Conservation (phyloP, 306 rosid genomes). For the Sicyos edulis region DNA sequence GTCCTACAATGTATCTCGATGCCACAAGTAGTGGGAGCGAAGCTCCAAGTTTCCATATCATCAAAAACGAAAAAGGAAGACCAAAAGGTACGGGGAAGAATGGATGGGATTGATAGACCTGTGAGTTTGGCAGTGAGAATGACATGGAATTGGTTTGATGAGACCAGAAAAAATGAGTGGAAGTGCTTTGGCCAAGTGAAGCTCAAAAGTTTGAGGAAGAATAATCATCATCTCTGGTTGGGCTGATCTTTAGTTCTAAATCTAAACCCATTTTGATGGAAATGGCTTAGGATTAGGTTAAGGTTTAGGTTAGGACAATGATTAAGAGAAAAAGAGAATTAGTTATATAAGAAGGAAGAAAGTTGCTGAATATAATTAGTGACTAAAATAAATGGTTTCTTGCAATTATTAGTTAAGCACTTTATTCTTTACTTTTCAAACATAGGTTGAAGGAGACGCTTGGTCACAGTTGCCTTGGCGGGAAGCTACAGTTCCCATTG, state of each 20-base stretch:
- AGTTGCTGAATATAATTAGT: neutral
- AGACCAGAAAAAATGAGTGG: constrained; percentile 41
- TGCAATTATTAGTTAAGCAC: constrained; percentile 16
- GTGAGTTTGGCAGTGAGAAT: constrained; percentile 63
- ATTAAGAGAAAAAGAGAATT: too few species aligned
- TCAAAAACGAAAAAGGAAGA: too few species aligned
- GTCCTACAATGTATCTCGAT: too few species aligned
- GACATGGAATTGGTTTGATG: constrained; percentile 46
- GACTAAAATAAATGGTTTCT: too few species aligned
- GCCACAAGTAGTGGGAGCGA: too few species aligned
- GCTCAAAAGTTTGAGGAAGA: constrained; percentile 29
- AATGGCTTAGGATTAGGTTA: too few species aligned
- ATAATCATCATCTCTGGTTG: constrained; percentile 33
- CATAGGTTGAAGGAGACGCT: neutral
- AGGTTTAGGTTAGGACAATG: too few species aligned
- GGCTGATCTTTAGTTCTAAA: constrained; percentile 60
- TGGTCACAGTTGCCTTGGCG: neutral
- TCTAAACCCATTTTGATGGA: constrained; percentile 51
- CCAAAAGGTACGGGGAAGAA: too few species aligned
- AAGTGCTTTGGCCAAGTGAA: constrained; percentile 34
- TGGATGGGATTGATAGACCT: constrained; percentile 31
- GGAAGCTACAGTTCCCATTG: neutral
- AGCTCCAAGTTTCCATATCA: too few species aligned
- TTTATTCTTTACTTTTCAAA: neutral
- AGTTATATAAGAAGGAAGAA: too few species aligned